These are phyloP conservation scores for Talaromyces nanjingensis DNA, from an alignment of 495 filamentous ascomycete species.

Conservation along the genomic window DNA sequence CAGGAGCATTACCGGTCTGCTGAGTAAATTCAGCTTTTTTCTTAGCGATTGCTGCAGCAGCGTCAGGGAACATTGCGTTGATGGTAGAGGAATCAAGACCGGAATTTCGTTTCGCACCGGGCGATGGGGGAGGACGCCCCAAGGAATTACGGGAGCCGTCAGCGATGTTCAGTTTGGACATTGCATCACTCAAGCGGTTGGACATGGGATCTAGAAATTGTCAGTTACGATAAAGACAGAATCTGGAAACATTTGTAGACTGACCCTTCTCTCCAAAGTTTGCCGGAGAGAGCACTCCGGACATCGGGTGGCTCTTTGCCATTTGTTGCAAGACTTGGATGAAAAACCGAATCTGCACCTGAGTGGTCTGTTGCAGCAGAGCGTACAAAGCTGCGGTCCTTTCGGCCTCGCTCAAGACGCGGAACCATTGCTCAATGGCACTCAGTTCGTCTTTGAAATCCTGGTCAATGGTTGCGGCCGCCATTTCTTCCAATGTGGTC, in stretches of 20 bases:
- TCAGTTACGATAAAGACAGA: conserved; percentile 2
- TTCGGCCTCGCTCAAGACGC: conserved; percentile 93
- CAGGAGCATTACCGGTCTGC: conserved; percentile 81
- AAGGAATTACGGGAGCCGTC: conserved; percentile 83
- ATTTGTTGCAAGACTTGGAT: conserved; percentile 98
- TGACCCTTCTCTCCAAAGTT: conserved; percentile 92
- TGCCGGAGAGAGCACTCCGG: conserved; percentile 87
- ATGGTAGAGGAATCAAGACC: conserved; percentile 89
- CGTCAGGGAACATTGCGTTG: conserved; percentile 98
- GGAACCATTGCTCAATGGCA: conserved; percentile 99
- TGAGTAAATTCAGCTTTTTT: conserved; percentile 97
- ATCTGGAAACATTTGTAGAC: conserved; percentile 10
- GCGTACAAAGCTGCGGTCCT: conserved; percentile 93
- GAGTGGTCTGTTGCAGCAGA: conserved; percentile 93
- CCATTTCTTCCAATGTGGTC: conserved; percentile 97
- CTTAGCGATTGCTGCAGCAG: conserved; percentile 91
- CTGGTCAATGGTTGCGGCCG: conserved; percentile 92
- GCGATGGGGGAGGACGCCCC: conserved; percentile 68
- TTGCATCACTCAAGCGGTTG: conserved; percentile 92
- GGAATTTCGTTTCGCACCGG: conserved; percentile 80
- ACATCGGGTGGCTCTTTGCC: conserved; percentile 97
- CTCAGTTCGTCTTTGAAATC: conserved; percentile 99
- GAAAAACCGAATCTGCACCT: conserved; percentile 98
- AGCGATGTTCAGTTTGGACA: conserved; percentile 77
- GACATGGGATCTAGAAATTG: conserved; percentile 80